phyloP scores from a whole-genome alignment of 179 eudicot genomes.

The Camellia oleifera region DNA sequence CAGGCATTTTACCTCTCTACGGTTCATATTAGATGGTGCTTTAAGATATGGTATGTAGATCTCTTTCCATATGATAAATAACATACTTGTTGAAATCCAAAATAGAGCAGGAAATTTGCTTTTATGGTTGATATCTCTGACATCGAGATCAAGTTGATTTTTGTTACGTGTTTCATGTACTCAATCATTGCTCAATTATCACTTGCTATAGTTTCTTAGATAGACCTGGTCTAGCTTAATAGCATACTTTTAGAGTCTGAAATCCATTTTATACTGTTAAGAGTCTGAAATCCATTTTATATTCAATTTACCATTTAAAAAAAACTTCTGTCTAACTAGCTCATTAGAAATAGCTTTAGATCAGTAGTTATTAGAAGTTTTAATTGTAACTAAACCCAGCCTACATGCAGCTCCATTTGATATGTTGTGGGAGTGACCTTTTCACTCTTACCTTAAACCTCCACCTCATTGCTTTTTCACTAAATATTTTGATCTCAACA shows the following conservation, averaged over 20 bases:
- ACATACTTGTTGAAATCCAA: no score
- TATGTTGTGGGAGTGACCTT: background rate
- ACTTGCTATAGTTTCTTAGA: background rate
- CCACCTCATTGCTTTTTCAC: no score
- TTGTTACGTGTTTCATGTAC: background rate
- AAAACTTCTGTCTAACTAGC: background rate
- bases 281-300: slow-evolving; percentile 1
- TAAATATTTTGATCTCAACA: background rate
- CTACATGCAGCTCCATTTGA: background rate
- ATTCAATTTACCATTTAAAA: background rate
- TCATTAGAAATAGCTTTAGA: background rate
- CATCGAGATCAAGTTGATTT: background rate
- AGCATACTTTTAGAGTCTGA: background rate
- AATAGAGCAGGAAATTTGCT: background rate
- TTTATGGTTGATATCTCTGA: background rate
- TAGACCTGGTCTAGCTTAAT: background rate
- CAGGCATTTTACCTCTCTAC: no score
- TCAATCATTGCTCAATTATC: background rate
- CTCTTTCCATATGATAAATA: no score
- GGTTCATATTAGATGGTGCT: no score
- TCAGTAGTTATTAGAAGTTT: background rate
- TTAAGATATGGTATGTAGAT: no score
- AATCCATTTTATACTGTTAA: background rate
- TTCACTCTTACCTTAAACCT: background rate
- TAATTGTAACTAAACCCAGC: background rate